phyloP scores from a whole-genome alignment of 1,284 basidiomycete genomes.

The Sphaerobolus stellatus region DNA sequence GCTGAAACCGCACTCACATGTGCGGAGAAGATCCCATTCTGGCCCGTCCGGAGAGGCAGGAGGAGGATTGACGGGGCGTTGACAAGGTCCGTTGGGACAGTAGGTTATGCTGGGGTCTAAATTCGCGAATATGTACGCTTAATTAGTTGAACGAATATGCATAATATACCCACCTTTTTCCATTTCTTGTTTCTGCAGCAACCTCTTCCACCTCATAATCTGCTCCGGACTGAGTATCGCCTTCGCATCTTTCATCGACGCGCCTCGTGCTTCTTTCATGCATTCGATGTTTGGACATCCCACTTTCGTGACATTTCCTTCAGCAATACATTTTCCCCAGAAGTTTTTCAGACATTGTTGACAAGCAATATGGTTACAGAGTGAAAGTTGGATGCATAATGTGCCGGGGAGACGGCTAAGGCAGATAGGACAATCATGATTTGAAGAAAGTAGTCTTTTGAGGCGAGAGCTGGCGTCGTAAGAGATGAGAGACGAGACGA shows the following conservation, averaged over 20 bases:
- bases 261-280: conserved; percentile 83
- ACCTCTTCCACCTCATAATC: conserved; percentile 68
- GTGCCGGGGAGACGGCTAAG: conserved; percentile 67
- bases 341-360: conserved; percentile 67
- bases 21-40: conserved; percentile 66
- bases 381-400: conserved; percentile 58
- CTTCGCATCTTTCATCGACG: conserved; percentile 81
- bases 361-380: conserved; percentile 73
- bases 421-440: conserved; percentile 70
- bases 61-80: conserved; percentile 58
- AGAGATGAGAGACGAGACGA: conserved; percentile 47
- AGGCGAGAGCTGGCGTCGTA: conserved; percentile 49
- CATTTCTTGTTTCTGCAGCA: conserved; percentile 62
- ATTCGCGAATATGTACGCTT: neutral
- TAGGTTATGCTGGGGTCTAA: conserved; percentile 72
- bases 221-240: conserved; percentile 61
- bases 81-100: conserved; percentile 73
- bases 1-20: conserved; percentile 66
- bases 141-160: neutral
- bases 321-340: conserved; percentile 71
- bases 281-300: conserved; percentile 73
- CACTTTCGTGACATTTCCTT: conserved; percentile 69
- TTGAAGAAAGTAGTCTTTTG: conserved; percentile 53
- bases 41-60: conserved; percentile 46
- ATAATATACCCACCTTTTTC: conserved; percentile 56